A percentile compares a stretch with the other conserved stretches of the same genome.
Evolutionary conservation across 1,284 basidiomycete species (phyloP).

Genomic region (Sutorius eximius): DNA sequence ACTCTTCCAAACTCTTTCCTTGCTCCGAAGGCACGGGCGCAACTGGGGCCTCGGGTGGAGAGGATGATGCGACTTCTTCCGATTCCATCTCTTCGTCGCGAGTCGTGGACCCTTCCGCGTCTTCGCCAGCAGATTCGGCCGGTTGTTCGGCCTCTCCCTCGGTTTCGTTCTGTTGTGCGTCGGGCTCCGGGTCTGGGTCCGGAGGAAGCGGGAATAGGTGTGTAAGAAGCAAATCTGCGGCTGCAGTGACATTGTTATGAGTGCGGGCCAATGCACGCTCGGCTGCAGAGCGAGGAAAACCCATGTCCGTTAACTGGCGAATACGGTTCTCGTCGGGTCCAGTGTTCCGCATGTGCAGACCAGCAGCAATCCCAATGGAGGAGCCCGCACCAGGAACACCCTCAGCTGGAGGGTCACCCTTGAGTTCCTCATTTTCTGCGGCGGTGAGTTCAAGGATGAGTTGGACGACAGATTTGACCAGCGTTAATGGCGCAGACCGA

Average conservation of each 20-base stretch:
- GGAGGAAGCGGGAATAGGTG: conserved; percentile 79
- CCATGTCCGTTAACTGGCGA: conserved; percentile 92
- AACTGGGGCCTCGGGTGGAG: conserved; percentile 9
- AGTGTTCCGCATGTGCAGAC: conserved; percentile 43
- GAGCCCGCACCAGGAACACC: conserved; percentile 27
- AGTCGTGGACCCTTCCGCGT: conserved; percentile 23
- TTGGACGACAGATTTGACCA: conserved; percentile 76
- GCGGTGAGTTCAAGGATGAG: conserved; percentile 81
- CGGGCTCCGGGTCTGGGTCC: conserved; percentile 47
- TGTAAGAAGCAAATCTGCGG: conserved; percentile 85
- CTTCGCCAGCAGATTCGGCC: conserved; percentile 29
- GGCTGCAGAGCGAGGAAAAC: conserved; percentile 85
- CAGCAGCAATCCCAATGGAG: conserved; percentile 34
- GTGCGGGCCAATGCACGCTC: conserved; percentile 82
- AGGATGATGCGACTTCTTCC: conserved; percentile 23
- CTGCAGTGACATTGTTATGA: conserved; percentile 87
- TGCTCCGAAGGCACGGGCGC: conserved; percentile 23
- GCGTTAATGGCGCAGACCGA: conserved; percentile 64
- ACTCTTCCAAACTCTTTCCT: conserved; percentile 59
- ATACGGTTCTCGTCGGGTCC: conserved; percentile 77
- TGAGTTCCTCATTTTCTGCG: conserved; percentile 77
- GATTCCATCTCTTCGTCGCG: conserved; percentile 34
- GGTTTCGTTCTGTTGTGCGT: conserved; percentile 38
- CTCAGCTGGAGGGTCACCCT: conserved; percentile 37
- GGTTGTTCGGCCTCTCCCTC: conserved; percentile 31